phyloP scores from a whole-genome alignment of 1,139 yeast genomes.

The Saccharomyces hybrid region DNA sequence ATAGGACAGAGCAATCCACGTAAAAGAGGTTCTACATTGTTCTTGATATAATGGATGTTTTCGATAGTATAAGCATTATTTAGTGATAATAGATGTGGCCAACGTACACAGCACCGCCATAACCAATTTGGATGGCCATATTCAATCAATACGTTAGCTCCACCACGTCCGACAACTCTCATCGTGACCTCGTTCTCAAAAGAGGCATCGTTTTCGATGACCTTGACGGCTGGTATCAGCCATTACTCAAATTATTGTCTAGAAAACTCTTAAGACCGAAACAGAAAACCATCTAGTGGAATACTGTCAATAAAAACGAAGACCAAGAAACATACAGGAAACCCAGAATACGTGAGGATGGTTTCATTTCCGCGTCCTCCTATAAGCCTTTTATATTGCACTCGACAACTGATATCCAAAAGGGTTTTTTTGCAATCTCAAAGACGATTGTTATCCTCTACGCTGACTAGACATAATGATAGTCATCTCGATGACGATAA shows the following conservation, averaged over 20 bases:
- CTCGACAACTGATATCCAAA: not conserved
- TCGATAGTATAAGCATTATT: constrained; percentile 21
- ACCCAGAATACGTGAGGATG: not conserved
- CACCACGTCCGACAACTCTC: constrained; percentile 20
- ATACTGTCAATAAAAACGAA: not conserved
- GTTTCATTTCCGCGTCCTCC: not conserved
- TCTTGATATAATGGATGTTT: constrained; percentile 17
- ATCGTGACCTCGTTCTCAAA: constrained; percentile 3
- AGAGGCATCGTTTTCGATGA: not conserved
- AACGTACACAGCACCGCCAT: constrained; percentile 24
- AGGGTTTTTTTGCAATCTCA: not conserved
- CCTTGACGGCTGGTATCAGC: not conserved
- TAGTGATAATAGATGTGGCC: constrained; percentile 9
- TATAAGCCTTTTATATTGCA: not conserved
- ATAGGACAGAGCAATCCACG: constrained; percentile 15
- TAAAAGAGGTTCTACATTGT: constrained; percentile 11
- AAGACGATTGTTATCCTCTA: not conserved
- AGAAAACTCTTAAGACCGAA: not conserved
- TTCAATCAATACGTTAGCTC: constrained; percentile 23
- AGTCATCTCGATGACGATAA: not conserved
- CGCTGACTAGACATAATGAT: not conserved
- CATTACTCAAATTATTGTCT: not conserved
- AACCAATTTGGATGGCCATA: constrained; percentile 11
- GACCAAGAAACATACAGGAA: not conserved
- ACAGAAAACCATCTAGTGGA: not conserved